Evolutionary conservation across 2,329 filamentous ascomycete genomes (phyloP), one percentile per base, ranked within the genome.

Genomic region (Trichothecium roseum): DNA sequence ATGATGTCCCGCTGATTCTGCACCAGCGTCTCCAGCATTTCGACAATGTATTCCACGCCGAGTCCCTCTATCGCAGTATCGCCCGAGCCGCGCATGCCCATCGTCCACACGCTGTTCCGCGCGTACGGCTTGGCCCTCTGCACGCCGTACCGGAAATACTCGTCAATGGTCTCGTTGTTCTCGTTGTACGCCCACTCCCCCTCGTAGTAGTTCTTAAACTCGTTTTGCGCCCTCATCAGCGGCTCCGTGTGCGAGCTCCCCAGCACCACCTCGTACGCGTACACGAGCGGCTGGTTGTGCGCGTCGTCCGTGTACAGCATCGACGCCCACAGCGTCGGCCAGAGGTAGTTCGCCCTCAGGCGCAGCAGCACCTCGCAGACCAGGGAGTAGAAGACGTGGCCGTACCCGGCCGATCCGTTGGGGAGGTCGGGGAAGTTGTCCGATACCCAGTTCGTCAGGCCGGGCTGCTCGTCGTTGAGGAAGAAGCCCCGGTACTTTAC

Each of bases 191-290:
- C 69, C 81, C 81, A 86, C 20, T 24, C 62, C 0, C 79, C 80
- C 30, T 73, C 57, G 39, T 66, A 72, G 32, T 69, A 70, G 0
- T 54, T 63, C 24, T 54, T 50, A 33, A 72, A 74, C 54, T 76
- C 72, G 42, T 74, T 74, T 35, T 72, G 68, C 1, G 71, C 69
- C 8, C 71, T 63, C 66, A 71, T 69, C 70, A 86, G 74, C 2
- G 81, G 82, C 54, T 86, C 81, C 2, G 74, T 84, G 53, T 86
- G 82, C 8, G 75, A 81, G 7, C 76, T 80, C 3, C 79, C 79
- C 51, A 86, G 73, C 1, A 85, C 79, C 38, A 86, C 73, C 28
- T 77, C 81, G 50, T 76, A 85, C n/a, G 78, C 78, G 45, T 86
- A 78, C 0, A 81, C 78, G 5, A 83, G 65, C 0, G 76, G 72